A percentile compares a stretch with the other conserved stretches of the same genome.
Conservation (phyloP, 1,139 yeast species). For the Pneumocystis canis region DNA sequence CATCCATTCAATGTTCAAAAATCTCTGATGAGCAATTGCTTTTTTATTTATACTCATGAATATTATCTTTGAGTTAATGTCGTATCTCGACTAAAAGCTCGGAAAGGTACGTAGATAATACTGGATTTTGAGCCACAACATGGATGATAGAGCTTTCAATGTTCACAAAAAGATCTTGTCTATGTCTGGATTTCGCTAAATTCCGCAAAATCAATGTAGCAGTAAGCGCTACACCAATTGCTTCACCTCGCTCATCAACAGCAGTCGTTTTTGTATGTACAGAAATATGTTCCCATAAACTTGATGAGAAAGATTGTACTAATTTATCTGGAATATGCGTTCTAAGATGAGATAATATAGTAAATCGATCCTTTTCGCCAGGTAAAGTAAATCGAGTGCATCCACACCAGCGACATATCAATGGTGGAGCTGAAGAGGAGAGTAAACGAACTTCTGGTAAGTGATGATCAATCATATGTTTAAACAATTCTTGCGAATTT, state of each 20-base stretch:
- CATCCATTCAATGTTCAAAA: neutral
- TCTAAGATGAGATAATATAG: conserved; percentile 15
- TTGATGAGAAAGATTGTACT: neutral
- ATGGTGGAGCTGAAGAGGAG: conserved; percentile 2
- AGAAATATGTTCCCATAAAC: neutral
- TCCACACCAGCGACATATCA: conserved; percentile 14
- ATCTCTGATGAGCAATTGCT: too few relatives aligned
- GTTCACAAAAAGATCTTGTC: neutral
- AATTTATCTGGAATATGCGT: conserved; percentile 16
- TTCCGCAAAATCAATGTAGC: conserved; percentile 28
- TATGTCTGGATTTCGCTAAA: neutral
- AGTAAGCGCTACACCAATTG: conserved; percentile 21
- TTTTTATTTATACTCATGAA: too few relatives aligned
- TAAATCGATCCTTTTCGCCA: conserved; percentile 11
- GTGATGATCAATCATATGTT: conserved; percentile 16
- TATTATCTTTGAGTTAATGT: too few relatives aligned
- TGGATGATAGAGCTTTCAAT: neutral
- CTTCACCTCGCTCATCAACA: conserved; percentile 19
- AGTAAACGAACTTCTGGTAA: conserved; percentile 7
- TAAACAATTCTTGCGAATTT: conserved; percentile 14
- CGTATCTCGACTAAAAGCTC: neutral
- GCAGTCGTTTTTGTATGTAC: conserved; percentile 12
- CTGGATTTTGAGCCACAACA: neutral
- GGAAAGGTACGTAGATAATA: neutral
- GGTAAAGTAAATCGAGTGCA: conserved; percentile 15